Conservation (phyloP, 768 basidiomycete genomes). For the Lactarius akahatsu region DNA sequence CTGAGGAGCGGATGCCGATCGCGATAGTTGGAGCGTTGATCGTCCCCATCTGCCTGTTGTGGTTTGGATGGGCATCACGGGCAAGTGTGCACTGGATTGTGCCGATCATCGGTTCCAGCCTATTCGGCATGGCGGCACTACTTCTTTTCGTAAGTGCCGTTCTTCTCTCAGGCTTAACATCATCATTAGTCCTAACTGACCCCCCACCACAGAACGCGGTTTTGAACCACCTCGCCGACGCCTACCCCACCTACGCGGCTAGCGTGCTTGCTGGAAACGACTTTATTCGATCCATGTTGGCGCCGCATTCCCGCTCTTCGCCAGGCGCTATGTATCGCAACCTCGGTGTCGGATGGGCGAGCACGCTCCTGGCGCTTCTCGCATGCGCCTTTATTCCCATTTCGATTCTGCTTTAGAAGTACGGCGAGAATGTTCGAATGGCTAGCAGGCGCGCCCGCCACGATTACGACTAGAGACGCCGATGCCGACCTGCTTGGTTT, state of each 20-base stretch:
- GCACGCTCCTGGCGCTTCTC: conserved; percentile 34
- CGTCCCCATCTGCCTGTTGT: conserved; percentile 34
- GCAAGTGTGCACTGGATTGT: conserved; percentile 39
- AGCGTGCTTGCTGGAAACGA: conserved; percentile 39
- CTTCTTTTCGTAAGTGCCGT: conserved; percentile 34
- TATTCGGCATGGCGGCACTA: conserved; percentile 38
- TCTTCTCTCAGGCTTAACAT: conserved; percentile 26
- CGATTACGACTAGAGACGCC: conserved; percentile 24
- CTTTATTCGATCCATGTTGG: conserved; percentile 36
- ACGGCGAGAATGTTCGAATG: conserved; percentile 24
- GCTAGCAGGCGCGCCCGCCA: conserved; percentile 27
- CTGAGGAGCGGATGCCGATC: no score
- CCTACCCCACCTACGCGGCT: conserved; percentile 37
- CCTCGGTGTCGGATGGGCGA: conserved; percentile 33
- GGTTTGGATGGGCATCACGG: conserved; percentile 38
- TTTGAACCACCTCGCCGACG: conserved; percentile 36
- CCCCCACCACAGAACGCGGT: conserved; percentile 22
- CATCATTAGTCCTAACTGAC: neutral
- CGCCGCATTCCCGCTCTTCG: conserved; percentile 27
- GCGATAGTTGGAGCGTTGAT: no score
- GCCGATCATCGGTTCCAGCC: conserved; percentile 37
- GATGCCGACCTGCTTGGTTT: neutral
- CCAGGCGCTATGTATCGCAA: conserved; percentile 31
- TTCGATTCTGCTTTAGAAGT: conserved; percentile 27
- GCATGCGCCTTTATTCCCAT: conserved; percentile 33